A percentile compares a stretch with the other conserved stretches of the same genome.
Conservation (phyloP, 345 rosid species). For the Dovyalis caffra region DNA sequence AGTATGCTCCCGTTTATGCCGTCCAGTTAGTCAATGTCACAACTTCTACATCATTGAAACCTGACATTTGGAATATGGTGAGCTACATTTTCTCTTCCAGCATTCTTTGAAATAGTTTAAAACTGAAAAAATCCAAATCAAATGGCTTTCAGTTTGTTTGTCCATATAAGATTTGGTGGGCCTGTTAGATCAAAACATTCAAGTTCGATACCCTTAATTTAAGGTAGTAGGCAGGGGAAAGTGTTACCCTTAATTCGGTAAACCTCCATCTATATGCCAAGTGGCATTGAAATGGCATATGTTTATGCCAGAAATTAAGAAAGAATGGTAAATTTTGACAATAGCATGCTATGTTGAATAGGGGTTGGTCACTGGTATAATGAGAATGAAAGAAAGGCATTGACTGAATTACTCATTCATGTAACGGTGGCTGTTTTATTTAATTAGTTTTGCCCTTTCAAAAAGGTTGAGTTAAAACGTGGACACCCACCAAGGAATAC, state of each 20-base stretch:
- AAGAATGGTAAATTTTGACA: too few species aligned
- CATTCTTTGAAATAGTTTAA: background rate
- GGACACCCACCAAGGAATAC: background rate
- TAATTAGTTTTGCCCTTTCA: too few species aligned
- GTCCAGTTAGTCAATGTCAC: conserved; percentile 50
- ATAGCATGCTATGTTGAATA: too few species aligned
- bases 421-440: too few species aligned
- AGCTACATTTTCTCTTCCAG: conserved; percentile 5
- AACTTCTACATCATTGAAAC: conserved; percentile 31
- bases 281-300: background rate
- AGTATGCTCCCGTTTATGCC: conserved; percentile 33
- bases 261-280: background rate
- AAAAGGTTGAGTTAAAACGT: background rate
- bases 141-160: background rate
- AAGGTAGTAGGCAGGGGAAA: background rate
- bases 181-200: background rate
- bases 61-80: conserved; percentile 66
- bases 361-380: too few species aligned
- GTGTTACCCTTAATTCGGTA: background rate
- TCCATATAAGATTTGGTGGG: background rate
- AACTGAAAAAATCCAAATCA: background rate
- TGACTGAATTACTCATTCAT: too few species aligned
- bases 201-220: background rate
- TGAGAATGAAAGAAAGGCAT: too few species aligned
- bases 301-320: too few species aligned